Evolutionary conservation across 495 filamentous ascomycete species (phyloP), one percentile per base, ranked within the genome.

Genomic region (Xylaria grammica): DNA sequence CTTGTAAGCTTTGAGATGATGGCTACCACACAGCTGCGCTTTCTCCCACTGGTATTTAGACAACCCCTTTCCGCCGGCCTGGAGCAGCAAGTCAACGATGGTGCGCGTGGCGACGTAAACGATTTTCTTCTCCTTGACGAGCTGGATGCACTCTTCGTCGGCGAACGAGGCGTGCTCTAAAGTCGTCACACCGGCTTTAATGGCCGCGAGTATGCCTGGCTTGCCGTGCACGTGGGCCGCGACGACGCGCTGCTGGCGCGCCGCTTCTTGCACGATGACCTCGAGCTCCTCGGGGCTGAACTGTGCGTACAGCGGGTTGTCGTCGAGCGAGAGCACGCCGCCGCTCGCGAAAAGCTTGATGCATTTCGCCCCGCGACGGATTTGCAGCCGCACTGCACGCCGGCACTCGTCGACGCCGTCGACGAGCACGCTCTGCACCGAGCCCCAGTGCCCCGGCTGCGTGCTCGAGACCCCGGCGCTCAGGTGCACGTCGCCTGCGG

Each of bases 151-250:
- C 67, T 85, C 82, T 30, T 82, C 73, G 57, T 83, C 80, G n/a
- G 74, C 65, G 55, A 74, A 76, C 38, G 67, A 71, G 22, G 78
- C 81, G 46, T 85, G 82, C 59, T 84, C 83, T 22, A 85, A 77
- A 0, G 77, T 82, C 49, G 63, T 68, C 13, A 79, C 79, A 6
- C 82, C 82, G 0, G 79, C 80, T 26, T 72, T 67, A 26, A 84
- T 66, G 5, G 80, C 80, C 7, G 79, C 80, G 63, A 85, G 13
- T 40, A 85, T 85, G 1, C 83, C 83, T 13, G 76, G 70, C 62
- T 84, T 84, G 3, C 83, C 82, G 49, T 83, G 81, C 22, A 76
- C 77, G 54, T 85, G 83, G 4, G 83, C 81, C 0, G 81, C 83
- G 15, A 85, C 80, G 1, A 75, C 74, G 0, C 79, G 72, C 6